Percentiles rank a stretch among this genome's conserved stretches.
These are phyloP conservation scores for Amanita molliuscula DNA, from an alignment of 768 basidiomycete species.

Conservation along the genomic window DNA sequence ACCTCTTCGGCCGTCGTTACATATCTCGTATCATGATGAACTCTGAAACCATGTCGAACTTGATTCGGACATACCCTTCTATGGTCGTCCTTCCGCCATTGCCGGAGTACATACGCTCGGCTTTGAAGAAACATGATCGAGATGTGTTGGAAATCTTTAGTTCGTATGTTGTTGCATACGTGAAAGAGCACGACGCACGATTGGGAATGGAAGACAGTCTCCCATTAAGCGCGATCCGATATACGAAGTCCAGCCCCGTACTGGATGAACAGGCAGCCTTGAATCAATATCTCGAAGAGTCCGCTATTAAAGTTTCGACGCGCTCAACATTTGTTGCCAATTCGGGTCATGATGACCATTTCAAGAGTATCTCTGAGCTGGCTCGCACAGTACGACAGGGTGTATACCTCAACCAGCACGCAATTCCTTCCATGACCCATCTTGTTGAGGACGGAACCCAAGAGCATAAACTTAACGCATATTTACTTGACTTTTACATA, in stretches of 20 bases:
- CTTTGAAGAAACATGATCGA: constrained; percentile 35
- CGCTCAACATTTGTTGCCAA: constrained; percentile 59
- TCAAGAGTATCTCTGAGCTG: constrained; percentile 41
- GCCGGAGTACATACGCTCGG: constrained; percentile 23
- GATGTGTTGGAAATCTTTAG: constrained; percentile 45
- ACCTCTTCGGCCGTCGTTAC: constrained; percentile 55
- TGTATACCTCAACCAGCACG: constrained; percentile 45
- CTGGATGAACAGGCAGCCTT: constrained; percentile 16
- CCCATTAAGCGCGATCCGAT: constrained; percentile 33
- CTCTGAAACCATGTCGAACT: constrained; percentile 19
- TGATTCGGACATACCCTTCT: constrained; percentile 40
- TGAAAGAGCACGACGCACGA: constrained; percentile 22
- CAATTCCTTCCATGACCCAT: constrained; percentile 44
- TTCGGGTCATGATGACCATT: constrained; percentile 54
- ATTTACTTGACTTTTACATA: constrained; percentile 56
- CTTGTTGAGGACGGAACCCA: constrained; percentile 13
- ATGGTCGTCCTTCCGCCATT: constrained; percentile 46
- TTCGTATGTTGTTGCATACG: constrained; percentile 42
- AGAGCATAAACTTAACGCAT: constrained; percentile 41
- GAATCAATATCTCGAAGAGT: constrained; percentile 23
- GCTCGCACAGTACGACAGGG: constrained; percentile 39
- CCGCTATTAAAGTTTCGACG: constrained; percentile 25
- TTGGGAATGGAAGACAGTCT: constrained; percentile 35
- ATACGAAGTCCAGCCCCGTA: constrained; percentile 7
- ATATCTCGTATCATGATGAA: constrained; percentile 34